Evolutionary conservation across 2,329 filamentous ascomycete species (phyloP).

Genomic region (Microcyclospora tardicrescens): DNA sequence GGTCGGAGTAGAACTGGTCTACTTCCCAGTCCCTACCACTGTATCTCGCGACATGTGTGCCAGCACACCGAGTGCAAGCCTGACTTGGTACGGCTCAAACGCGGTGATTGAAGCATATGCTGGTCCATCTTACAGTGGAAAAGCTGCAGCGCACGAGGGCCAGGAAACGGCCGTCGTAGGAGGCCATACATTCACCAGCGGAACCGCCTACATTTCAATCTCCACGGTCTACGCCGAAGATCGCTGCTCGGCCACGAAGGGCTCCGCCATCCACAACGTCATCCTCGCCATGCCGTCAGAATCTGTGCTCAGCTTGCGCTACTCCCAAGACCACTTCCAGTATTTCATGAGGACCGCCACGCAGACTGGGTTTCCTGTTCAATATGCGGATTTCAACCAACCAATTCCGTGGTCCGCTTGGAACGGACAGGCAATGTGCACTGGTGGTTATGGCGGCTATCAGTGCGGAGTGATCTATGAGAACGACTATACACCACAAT

Average conservation of each 20-base stretch:
- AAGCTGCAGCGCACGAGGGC: background rate
- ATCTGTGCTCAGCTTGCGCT: conserved; percentile 17
- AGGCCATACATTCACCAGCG: conserved; percentile 17
- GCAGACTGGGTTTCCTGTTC: conserved; percentile 18
- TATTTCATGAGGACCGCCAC: conserved; percentile 10
- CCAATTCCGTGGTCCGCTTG: conserved; percentile 19
- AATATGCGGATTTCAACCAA: conserved; percentile 18
- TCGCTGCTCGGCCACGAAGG: conserved; percentile 12
- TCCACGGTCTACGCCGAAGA: conserved; percentile 15
- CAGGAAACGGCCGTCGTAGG: conserved; percentile 9
- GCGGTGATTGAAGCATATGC: conserved; percentile 15
- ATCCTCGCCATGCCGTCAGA: conserved; percentile 18
- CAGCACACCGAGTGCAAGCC: conserved; percentile 12
- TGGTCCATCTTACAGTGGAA: conserved; percentile 9
- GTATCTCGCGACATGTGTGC: conserved; percentile 19
- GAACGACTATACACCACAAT: conserved; percentile 1
- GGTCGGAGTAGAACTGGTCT: conserved; percentile 18
- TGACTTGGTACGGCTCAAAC: conserved; percentile 13
- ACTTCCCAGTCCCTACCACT: conserved; percentile 16
- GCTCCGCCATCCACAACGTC: conserved; percentile 11
- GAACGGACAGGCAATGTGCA: conserved; percentile 14
- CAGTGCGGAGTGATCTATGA: conserved; percentile 25
- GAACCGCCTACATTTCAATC: conserved; percentile 20
- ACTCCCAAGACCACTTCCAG: conserved; percentile 17
- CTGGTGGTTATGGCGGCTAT: conserved; percentile 3